Evolutionary conservation across 768 basidiomycete species (phyloP).

Genomic region (Lactarius tabidus): DNA sequence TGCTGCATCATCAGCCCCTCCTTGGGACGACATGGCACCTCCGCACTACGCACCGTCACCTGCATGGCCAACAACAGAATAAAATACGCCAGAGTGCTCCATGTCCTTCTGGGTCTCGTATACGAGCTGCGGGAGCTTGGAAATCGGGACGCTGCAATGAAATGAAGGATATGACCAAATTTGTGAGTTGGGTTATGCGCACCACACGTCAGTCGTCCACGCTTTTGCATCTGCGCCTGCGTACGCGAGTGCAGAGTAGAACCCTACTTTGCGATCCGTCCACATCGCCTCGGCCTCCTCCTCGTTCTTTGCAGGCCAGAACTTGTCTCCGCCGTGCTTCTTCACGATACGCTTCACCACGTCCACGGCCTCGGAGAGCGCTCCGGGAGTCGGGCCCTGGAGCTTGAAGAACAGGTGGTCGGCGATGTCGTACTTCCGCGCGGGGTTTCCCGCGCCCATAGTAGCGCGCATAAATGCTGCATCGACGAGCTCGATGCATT

Average conservation of each 20-base stretch:
- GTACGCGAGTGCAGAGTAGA: conserved; percentile 52
- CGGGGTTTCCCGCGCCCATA: conserved; percentile 50
- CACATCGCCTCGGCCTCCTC: conserved; percentile 72
- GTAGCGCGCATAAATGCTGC: conserved; percentile 60
- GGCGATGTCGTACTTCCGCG: conserved; percentile 24
- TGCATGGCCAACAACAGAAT: conserved; percentile 71
- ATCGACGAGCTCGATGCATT: conserved; percentile 85
- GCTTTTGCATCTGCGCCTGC: conserved; percentile 49
- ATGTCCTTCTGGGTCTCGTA: conserved; percentile 72
- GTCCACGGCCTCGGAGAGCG: conserved; percentile 57
- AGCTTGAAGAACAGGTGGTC: conserved; percentile 88
- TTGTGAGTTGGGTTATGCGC: conserved; percentile 18
- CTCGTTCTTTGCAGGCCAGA: conserved; percentile 57
- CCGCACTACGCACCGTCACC: conserved; percentile 56
- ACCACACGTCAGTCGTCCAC: conserved; percentile 80
- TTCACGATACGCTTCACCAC: conserved; percentile 55
- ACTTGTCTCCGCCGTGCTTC: conserved; percentile 64
- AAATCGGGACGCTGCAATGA: conserved; percentile 51
- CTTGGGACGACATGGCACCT: background rate
- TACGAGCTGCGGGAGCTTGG: conserved; percentile 59
- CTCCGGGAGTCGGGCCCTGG: conserved; percentile 60
- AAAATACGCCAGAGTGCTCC: conserved; percentile 47
- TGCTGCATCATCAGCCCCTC: background rate
- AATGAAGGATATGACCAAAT: too few species aligned
- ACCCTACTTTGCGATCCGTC: conserved; percentile 66